Conservation (phyloP, 441 rosid species). For the Capsella rubella region DNA sequence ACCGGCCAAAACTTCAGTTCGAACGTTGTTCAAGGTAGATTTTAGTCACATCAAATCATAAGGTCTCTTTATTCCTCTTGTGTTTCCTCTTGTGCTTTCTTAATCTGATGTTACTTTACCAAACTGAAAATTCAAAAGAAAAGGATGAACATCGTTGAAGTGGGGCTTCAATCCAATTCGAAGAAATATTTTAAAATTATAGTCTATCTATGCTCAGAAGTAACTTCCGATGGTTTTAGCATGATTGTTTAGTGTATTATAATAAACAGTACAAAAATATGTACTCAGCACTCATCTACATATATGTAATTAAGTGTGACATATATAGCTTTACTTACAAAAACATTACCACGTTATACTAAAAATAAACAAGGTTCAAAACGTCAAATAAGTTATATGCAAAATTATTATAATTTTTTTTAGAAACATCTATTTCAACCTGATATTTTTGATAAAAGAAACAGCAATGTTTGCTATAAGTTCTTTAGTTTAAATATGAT, state of each 20-base stretch:
- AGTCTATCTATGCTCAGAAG: not conserved
- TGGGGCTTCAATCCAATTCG: slow-evolving; percentile 23
- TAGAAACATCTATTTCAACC: not conserved
- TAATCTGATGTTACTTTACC: slow-evolving; percentile 10
- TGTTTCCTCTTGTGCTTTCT: not conserved
- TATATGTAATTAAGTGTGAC: not conserved
- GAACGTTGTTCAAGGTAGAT: slow-evolving; percentile 1
- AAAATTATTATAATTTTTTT: not conserved
- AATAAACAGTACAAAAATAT: not conserved
- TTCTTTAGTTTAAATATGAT: not conserved
- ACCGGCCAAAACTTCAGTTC: not conserved
- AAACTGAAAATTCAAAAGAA: slow-evolving; percentile 14
- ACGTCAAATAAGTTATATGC: not conserved
- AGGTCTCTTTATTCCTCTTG: not conserved
- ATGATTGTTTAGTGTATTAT: slow-evolving; percentile 10
- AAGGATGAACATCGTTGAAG: not conserved
- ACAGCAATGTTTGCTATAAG: not conserved
- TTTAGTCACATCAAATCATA: slow-evolving; percentile 20
- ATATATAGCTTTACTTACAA: slow-evolving; percentile 3
- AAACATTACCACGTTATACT: not conserved
- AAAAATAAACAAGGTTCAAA: not conserved
- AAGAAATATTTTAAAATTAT: not conserved
- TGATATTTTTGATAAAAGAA: not conserved
- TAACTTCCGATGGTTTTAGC: slow-evolving; percentile 22
- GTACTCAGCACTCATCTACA: not conserved